Base-by-base conservation (phyloP, 2,329 filamentous ascomycete species). In the Scedosporium boydii region DNA sequence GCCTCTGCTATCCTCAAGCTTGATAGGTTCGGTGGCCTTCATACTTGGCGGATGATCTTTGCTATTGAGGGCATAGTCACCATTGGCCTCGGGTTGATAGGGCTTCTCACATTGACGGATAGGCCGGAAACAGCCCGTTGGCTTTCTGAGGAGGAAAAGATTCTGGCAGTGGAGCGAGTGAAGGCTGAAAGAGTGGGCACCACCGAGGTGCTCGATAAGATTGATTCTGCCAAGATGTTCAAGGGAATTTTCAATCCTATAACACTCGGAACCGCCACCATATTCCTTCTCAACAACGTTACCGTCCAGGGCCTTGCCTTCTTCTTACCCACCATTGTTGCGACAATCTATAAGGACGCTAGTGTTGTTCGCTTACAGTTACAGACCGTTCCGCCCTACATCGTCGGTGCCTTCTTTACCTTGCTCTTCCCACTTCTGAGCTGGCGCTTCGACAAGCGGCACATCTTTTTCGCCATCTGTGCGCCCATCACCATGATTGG, bases 371-470 rank as follows among this genome's bases (percentile, higher is more conserved):
- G 79, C 1, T 84, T 89, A 69, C 88, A 91, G 71, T 81, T 90
- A 0, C 83, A 83, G 65, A 90, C 87, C 0, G 88, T 90, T 0
- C 88, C 88, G 0, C 87, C 87, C 0, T 91, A 90, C 68, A 73
- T 87, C 0, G 83, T 90, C 0, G 88, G 87, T 0, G 87, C 80
- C 0, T 84, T 89, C 70, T 88, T 89, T 72, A 86, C 83, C 0
- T 63, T 90, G 0, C 69, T 85, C 0, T 75, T 89, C 59, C 86
- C 87, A 0, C 82, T 82, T 62, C 70, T 87, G 4, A 84, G 81
- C 69, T 88, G 84, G 81, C 79, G 81, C 12, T 75, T 80, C 62
- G 86, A 90, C 68, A 74, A 74, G 1, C 80, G 87, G 7, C 78
- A 82, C 44, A 76, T 87, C 55, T 85, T 88, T 71, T 80, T 89